Evolutionary conservation across 805 yeast genomes (phyloP).

Genomic region (Gaillardinia entomophila): DNA sequence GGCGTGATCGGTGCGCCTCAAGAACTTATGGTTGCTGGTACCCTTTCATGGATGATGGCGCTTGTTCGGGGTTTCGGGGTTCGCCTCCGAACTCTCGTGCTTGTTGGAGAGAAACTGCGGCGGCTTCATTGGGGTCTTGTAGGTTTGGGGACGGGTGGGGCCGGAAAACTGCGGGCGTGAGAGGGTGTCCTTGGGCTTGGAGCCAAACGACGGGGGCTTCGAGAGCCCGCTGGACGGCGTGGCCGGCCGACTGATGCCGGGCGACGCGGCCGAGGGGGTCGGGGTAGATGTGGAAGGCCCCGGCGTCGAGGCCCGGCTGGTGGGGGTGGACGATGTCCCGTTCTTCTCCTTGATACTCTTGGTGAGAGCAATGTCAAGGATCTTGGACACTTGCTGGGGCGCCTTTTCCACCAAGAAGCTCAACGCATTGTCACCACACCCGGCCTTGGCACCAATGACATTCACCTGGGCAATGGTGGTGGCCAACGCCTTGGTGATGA

Average conservation of each 20-base stretch:
- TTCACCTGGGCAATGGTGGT: constrained; percentile 88
- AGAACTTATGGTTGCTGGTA: too few relatives aligned
- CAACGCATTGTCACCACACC: constrained; percentile 72
- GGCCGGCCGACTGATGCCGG: not conserved
- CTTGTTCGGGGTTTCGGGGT: constrained; percentile 4
- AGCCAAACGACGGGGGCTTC: not conserved
- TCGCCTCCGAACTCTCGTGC: constrained; percentile 7
- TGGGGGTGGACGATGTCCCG: constrained; percentile 15
- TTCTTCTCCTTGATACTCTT: constrained; percentile 57
- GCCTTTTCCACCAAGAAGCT: constrained; percentile 74
- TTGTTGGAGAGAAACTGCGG: constrained; percentile 34
- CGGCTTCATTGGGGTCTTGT: constrained; percentile 17
- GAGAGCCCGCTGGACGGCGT: not conserved
- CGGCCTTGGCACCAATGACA: constrained; percentile 81
- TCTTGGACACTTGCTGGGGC: constrained; percentile 74
- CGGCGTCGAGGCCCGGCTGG: constrained; percentile 11
- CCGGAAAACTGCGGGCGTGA: not conserved
- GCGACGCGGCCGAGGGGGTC: not conserved
- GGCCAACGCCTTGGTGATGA: constrained; percentile 85
- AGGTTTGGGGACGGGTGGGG: too few relatives aligned
- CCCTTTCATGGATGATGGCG: not conserved
- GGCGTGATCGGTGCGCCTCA: too few relatives aligned
- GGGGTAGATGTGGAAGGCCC: not conserved
- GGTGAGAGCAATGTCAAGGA: constrained; percentile 73
- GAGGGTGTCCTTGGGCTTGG: not conserved